Conservation (phyloP, 139 green algal genomes). For the Chlorella sp. region DNA sequence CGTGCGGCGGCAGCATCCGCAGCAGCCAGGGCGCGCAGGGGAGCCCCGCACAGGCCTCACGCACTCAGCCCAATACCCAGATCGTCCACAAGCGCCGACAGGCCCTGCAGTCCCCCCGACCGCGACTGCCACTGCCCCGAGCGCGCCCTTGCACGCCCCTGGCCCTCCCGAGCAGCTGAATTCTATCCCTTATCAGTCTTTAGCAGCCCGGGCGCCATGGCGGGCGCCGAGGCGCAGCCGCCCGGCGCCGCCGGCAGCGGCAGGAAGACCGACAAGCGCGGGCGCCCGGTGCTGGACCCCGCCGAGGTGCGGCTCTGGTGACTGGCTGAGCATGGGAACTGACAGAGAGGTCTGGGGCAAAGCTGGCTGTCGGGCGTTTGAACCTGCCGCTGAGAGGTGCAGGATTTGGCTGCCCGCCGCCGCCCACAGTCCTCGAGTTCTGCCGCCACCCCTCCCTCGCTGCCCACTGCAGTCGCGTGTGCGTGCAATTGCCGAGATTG, state of each 20-base stretch:
- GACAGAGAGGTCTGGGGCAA: no score
- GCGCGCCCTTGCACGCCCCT: no score
- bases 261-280: background rate
- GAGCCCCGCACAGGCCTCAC: no score
- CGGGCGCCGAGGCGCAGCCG: background rate
- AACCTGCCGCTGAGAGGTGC: background rate
- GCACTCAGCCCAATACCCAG: no score
- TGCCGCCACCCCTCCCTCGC: no score
- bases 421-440: background rate
- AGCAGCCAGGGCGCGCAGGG: no score
- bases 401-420: background rate
- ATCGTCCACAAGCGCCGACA: no score
- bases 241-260: background rate
- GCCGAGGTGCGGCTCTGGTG: slow-evolving; percentile 1
- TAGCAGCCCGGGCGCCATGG: background rate
- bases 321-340: background rate
- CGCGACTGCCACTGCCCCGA: no score
- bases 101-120: no score
- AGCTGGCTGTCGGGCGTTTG: background rate
- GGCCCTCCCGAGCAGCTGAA: no score
- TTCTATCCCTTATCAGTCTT: no score
- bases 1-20: no score
- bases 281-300: background rate
- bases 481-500: slow-evolving; percentile 84
- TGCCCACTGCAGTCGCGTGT: slow-evolving; percentile 68